phyloP scores from a whole-genome alignment of 2,329 filamentous ascomycete genomes.

The Phialophora macrospora region DNA sequence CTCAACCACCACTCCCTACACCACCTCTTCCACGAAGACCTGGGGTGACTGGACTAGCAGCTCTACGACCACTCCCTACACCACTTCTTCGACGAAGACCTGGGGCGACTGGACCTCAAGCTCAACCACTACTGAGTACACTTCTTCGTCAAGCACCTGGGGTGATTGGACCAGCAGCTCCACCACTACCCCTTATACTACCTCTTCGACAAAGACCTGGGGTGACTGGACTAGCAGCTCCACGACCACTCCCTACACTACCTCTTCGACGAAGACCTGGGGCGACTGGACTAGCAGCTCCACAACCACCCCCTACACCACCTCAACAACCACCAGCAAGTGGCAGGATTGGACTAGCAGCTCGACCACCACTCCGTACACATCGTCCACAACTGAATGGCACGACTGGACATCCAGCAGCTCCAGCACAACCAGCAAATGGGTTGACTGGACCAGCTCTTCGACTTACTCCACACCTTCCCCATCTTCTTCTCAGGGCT shows the following conservation, averaged over 20 bases:
- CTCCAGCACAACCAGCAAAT: slow-evolving; percentile 4
- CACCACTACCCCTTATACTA: not conserved
- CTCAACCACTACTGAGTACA: too few relatives aligned
- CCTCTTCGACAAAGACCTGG: not conserved
- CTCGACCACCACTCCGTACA: slow-evolving; percentile 1
- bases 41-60: slow-evolving; percentile 14
- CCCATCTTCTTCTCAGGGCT: not conserved
- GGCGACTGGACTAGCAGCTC: not conserved
- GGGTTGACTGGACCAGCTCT: slow-evolving; percentile 16
- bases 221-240: not conserved
- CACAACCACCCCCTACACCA: not conserved
- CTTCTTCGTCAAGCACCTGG: not conserved
- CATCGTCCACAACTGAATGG: not conserved
- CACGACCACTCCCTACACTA: not conserved
- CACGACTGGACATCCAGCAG: slow-evolving; percentile 4
- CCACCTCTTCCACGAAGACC: not conserved
- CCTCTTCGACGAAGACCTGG: not conserved
- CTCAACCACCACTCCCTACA: not conserved
- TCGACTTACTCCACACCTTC: not conserved
- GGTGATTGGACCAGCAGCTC: slow-evolving; percentile 14
- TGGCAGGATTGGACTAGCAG: slow-evolving; percentile 15
- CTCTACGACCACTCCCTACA: not conserved
- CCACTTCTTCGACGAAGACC: not conserved
- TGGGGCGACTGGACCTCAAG: slow-evolving; percentile 14
- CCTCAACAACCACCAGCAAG: not conserved